Evolutionary conservation across 139 green algal species (phyloP).

Genomic region (Chara braunii): DNA sequence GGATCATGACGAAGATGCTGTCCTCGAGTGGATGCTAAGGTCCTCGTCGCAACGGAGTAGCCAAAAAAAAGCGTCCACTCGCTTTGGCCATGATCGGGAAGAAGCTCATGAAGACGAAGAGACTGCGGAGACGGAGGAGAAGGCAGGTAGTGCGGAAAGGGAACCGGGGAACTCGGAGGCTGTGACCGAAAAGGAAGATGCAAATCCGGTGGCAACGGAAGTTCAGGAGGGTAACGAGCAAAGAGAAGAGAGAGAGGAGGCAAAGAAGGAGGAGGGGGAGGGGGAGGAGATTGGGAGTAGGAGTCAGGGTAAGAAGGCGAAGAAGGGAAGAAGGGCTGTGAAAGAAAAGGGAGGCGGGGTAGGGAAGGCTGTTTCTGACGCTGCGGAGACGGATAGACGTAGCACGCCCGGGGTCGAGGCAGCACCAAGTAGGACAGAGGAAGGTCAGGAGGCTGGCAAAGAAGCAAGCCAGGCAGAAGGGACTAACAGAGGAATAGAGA

Average conservation of each 20-base stretch:
- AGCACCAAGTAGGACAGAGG: not conserved
- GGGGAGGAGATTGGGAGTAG: not conserved
- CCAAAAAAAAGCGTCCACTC: no score
- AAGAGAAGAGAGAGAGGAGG: not conserved
- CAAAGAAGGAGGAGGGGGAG: conserved; percentile 1
- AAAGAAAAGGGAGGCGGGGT: not conserved
- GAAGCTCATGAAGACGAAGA: no score
- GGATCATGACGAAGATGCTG: not conserved
- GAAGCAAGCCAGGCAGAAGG: conserved; percentile 21
- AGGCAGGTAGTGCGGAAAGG: not conserved
- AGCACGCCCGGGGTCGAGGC: conserved; percentile 36
- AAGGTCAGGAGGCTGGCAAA: not conserved
- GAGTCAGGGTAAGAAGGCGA: not conserved
- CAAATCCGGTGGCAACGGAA: not conserved
- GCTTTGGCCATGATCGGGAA: no score
- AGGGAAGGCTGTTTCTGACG: not conserved
- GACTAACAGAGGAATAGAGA: conserved; percentile 22
- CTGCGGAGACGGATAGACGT: not conserved
- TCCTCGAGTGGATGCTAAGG: no score
- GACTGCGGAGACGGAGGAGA: conserved; percentile 3
- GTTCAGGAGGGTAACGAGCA: conserved; percentile 2
- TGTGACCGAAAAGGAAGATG: not conserved
- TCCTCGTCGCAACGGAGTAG: no score
- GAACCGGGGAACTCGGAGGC: not conserved
- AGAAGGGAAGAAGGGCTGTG: not conserved